Evolutionary conservation across 1,284 basidiomycete genomes (phyloP), one percentile per base, ranked within the genome.

Genomic region (Ganoderma leucocontextum): DNA sequence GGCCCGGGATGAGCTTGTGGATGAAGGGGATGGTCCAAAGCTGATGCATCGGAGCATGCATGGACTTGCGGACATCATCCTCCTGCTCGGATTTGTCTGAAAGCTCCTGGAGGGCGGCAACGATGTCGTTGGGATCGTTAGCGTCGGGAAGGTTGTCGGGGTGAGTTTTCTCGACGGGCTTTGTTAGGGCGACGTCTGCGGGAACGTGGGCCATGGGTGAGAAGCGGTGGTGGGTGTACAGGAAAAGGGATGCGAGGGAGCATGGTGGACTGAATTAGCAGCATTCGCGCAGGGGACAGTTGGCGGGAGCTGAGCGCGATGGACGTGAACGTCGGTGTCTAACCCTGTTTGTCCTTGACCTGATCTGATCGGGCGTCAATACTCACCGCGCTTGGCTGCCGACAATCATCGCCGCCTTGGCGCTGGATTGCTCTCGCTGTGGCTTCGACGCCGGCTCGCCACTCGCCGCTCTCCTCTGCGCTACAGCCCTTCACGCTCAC

Each of bases 1-100:
- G 79, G 29, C 87, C 86, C 1, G 89, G 89, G 17, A 90, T 80
- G 41, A 88, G 77, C 49, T 78, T 81, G 68, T 84, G 79, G 42
- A 88, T 75, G 80, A 83, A 81, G 0, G 81, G 79, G n/a, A 82
- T 69, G 42, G 74, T 68, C 65, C 42, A 64, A 62, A 77, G 62
- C 64, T 63, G 52, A 65, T 79, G 76, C 75, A 78, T 76, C 10
- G 74, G 78, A 2, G 80, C 82, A 68, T 87, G 85, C 41, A 87
- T 84, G 29, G 80, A 78, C 59, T 83, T 77, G 25, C 74, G 74
- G 4, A 86, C 82, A 63, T 88, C 82, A 1, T 77, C 71, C 17
- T 80, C 73, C 2, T 77, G 60, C 0, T 78, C 73, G 1, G 86
- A 83, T 66, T 83, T 80, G n/a, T 81, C 80, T 47, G 88, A 82